Percentiles rank a stretch among this genome's conserved stretches.
These are phyloP conservation scores for Diphasiastrum complanatum DNA, from an alignment of 83 land plant genomes.

Conservation along the genomic window DNA sequence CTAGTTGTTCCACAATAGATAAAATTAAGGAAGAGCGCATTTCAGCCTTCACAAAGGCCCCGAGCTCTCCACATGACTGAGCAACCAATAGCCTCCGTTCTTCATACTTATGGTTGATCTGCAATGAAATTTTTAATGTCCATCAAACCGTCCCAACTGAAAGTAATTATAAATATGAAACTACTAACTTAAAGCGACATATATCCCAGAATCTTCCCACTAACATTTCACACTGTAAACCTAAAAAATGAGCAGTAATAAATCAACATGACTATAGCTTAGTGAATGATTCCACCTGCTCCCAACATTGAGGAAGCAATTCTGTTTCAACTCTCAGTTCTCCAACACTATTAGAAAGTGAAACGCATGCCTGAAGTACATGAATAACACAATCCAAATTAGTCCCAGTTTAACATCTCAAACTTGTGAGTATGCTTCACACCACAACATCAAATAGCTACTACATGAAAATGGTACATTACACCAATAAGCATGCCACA, in stretches of 20 bases:
- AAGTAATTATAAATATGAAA: too few relatives aligned
- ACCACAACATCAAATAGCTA: neutral
- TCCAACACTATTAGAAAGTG: slow-evolving; percentile 75
- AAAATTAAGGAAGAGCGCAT: slow-evolving; percentile 91
- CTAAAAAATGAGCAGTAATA: too few relatives aligned
- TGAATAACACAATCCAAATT: neutral
- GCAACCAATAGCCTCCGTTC: slow-evolving; percentile 91
- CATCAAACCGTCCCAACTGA: too few relatives aligned
- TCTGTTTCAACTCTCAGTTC: slow-evolving; percentile 88
- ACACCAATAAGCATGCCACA: too few relatives aligned
- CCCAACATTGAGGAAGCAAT: slow-evolving; percentile 98
- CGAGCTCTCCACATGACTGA: slow-evolving; percentile 97
- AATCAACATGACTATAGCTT: too few relatives aligned
- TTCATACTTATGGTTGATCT: slow-evolving; percentile 96
- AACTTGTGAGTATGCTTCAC: neutral
- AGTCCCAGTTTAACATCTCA: neutral
- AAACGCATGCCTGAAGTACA: slow-evolving; percentile 73
- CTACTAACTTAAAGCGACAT: too few relatives aligned
- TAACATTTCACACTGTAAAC: too few relatives aligned
- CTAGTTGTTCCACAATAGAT: slow-evolving; percentile 83
- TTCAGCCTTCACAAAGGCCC: slow-evolving; percentile 75
- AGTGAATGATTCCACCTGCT: too few relatives aligned
- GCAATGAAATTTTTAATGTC: slow-evolving; percentile 1
- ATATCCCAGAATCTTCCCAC: too few relatives aligned
- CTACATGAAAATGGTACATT: neutral